phyloP scores from a whole-genome alignment of 2,329 filamentous ascomycete genomes.

The Penicillium sp. region DNA sequence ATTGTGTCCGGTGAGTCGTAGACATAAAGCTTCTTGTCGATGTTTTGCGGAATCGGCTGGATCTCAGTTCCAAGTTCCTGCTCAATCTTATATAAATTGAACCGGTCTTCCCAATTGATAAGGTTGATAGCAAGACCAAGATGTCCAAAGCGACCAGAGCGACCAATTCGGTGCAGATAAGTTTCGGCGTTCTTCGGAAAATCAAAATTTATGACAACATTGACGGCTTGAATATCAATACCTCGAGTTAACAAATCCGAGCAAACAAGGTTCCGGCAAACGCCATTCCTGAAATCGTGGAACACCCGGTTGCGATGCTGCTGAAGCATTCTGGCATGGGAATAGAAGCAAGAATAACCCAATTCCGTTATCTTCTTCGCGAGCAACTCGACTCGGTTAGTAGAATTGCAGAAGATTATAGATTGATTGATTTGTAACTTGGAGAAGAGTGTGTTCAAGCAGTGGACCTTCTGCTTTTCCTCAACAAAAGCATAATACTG shows the following conservation, averaged over 20 bases:
- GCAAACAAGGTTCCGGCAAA: conserved; percentile 95
- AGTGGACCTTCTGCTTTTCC: conserved; percentile 98
- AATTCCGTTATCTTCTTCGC: conserved; percentile 99
- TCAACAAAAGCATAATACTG: conserved; percentile 99
- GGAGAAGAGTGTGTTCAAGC: conserved; percentile 95
- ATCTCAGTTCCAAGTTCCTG: conserved; percentile 96
- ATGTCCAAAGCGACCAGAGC: conserved; percentile 93
- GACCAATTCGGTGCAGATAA: conserved; percentile 94
- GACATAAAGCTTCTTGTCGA: conserved; percentile 96
- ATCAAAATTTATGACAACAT: conserved; percentile 99
- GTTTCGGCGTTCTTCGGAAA: conserved; percentile 99
- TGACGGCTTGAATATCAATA: conserved; percentile 98
- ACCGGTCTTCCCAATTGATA: conserved; percentile 98
- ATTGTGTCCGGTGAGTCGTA: conserved; percentile 95
- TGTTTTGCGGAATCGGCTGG: conserved; percentile 82
- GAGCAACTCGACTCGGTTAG: conserved; percentile 90
- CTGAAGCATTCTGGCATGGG: conserved; percentile 95
- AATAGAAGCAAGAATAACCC: conserved; percentile 99
- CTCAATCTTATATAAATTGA: conserved; percentile 98
- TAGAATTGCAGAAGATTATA: conserved; percentile 99
- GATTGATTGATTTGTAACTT: conserved; percentile 99
- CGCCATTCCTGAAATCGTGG: conserved; percentile 96
- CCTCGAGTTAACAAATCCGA: conserved; percentile 94
- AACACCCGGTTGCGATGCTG: conserved; percentile 95
- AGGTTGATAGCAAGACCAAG: conserved; percentile 95